A percentile compares a stretch with the other conserved stretches of the same genome.
Evolutionary conservation across 2,329 filamentous ascomycete species (phyloP).

Genomic region (Ophiocordyceps australis): DNA sequence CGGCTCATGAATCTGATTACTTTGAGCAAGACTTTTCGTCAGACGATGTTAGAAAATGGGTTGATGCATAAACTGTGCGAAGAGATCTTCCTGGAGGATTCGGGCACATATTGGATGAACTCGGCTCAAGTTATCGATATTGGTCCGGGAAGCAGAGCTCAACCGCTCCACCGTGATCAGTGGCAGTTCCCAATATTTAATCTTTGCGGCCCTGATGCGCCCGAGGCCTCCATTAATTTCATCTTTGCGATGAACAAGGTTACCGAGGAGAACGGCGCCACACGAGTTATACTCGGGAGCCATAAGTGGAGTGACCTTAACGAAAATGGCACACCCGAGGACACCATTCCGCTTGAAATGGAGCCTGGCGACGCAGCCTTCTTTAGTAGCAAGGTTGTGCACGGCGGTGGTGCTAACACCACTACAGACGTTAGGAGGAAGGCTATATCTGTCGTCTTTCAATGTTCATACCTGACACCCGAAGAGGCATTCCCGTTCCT

Average conservation of each 20-base stretch:
- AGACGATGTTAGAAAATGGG: conserved; percentile 10
- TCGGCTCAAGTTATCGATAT: conserved; percentile 9
- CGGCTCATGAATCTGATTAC: conserved; percentile 7
- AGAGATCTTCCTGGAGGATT: conserved; percentile 7
- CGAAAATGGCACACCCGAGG: conserved; percentile 3
- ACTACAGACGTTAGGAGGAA: conserved; percentile 4
- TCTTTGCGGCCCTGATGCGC: conserved; percentile 2
- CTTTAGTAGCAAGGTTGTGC: conserved; percentile 13
- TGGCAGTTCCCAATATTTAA: conserved; percentile 3
- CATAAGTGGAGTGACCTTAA: conserved; percentile 9
- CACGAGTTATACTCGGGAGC: conserved; percentile 5
- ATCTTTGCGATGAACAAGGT: conserved; percentile 5
- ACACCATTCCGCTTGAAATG: conserved; percentile 9
- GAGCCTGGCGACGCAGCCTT: conserved; percentile 10
- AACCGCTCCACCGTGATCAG: conserved; percentile 9
- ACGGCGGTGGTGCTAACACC: conserved; percentile 12
- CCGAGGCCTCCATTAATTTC: conserved; percentile 5
- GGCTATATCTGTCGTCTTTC: neutral
- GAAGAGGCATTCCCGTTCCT: conserved; percentile 4
- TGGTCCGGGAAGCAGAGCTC: conserved; percentile 4
- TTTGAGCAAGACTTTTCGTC: conserved; percentile 9
- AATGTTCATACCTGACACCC: conserved; percentile 2
- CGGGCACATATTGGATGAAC: conserved; percentile 11
- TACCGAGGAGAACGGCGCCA: conserved; percentile 6
- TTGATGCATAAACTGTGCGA: conserved; percentile 9